These are phyloP conservation scores for Diaporthe citri DNA, from an alignment of 2,329 filamentous ascomycete genomes.

Conservation along the genomic window DNA sequence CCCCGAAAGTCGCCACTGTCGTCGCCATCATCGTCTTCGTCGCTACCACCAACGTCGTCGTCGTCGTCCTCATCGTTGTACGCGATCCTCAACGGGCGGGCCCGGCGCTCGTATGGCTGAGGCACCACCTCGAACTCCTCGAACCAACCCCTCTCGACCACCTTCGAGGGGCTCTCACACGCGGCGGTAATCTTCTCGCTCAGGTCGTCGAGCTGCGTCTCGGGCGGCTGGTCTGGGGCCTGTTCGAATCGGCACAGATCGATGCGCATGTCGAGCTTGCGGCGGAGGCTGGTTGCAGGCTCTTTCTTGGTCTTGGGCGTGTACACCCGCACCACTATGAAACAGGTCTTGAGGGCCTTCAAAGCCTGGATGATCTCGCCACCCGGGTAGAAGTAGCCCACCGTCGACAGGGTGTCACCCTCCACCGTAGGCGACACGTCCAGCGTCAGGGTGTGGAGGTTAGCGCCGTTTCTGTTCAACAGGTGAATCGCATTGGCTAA, in stretches of 20 bases:
- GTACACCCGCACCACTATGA: constrained; percentile 43
- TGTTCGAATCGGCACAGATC: not conserved
- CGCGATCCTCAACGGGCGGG: not conserved
- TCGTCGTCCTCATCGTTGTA: not conserved
- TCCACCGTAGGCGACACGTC: constrained; percentile 48
- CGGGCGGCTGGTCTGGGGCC: not conserved
- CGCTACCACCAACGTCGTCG: not conserved
- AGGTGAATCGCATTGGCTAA: constrained; percentile 37
- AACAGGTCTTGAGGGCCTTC: constrained; percentile 39
- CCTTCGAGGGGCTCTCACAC: constrained; percentile 40
- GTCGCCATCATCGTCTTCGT: not conserved
- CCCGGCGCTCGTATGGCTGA: not conserved
- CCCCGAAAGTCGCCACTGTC: not conserved
- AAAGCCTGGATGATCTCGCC: constrained; percentile 38
- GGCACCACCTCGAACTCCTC: constrained; percentile 28
- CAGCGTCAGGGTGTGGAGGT: constrained; percentile 58
- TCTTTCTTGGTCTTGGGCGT: constrained; percentile 37
- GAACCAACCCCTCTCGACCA: constrained; percentile 41
- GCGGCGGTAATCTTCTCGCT: constrained; percentile 44
- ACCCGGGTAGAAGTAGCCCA: constrained; percentile 30
- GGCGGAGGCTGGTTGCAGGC: constrained; percentile 48
- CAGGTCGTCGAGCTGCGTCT: constrained; percentile 38
- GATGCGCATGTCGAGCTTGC: constrained; percentile 37
- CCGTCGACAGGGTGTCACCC: not conserved
- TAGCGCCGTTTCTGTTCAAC: constrained; percentile 36